Evolutionary conservation across 2,329 filamentous ascomycete genomes (phyloP), one percentile per base, ranked within the genome.

Genomic region (Ophiognomonia clavigignenti-juglandacearum): DNA sequence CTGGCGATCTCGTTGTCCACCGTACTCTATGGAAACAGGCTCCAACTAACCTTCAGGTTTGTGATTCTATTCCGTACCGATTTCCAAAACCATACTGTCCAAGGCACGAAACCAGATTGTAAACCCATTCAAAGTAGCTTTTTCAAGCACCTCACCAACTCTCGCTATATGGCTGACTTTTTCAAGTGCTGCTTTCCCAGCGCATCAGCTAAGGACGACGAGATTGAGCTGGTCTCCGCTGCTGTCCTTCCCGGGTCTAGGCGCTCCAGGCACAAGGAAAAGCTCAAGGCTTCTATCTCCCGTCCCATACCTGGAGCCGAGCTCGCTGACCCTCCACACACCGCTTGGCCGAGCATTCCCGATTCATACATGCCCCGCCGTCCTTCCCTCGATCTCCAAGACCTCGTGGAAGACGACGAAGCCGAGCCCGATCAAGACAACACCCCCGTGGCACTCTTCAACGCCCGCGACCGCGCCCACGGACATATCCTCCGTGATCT

Each of bases 401-500:
- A 41, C n/a, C 37, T 34, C 18, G 31, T n/a, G n/a, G n/a, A 22
- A 3, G 34, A 11, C 34, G 18, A 8, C 4, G 6, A 36, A 18
- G 6, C 16, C 34, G 14, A n/a, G n/a, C 29, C 16, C 34, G 18
- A 20, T 4, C 13, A 36, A 36, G 18, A 36, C 10, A 10, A 31
- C 11, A 37, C 34, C 46, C 20, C 24, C 22, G 3, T 8, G 19
- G 22, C 24, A 38, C 31, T 16, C 34, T 43, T 11, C 24, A 31
- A 18, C 51, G 2, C 39, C 29, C n/a, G 64, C 70, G 54, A 55
- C 46, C 27, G 53, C 41, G 1, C 47, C 49, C n/a, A 58, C 8
- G 49, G 46, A 11, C 61, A 69, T 39, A 56, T 75, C 23, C 65
- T 75, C 52, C 53, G 57, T 20, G 55, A 58, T n/a, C 55, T 78